These are phyloP conservation scores for Crassisporium funariophilum DNA, from an alignment of 768 basidiomycete genomes.

Conservation along the genomic window DNA sequence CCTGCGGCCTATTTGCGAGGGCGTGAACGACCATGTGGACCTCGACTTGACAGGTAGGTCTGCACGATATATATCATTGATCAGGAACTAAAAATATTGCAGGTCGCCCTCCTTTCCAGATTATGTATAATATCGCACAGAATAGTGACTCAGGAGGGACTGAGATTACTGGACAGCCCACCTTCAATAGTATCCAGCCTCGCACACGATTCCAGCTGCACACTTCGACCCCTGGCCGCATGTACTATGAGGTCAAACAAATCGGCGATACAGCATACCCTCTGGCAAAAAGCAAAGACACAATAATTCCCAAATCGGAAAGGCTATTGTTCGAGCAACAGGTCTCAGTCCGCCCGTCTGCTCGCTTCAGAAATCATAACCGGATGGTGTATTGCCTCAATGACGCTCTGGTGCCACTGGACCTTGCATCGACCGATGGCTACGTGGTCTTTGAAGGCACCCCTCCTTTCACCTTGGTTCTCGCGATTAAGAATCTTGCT, in stretches of 20 bases:
- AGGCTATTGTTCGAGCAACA: constrained; percentile 84
- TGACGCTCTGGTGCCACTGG: constrained; percentile 61
- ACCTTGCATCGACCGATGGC: constrained; percentile 56
- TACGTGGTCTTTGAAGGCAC: constrained; percentile 75
- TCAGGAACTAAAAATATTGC: background rate
- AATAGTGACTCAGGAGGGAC: constrained; percentile 69
- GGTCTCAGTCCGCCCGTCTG: constrained; percentile 79
- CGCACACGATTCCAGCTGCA: constrained; percentile 81
- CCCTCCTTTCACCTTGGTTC: constrained; percentile 79
- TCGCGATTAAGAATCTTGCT: constrained; percentile 78
- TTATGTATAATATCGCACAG: constrained; percentile 84
- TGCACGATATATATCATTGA: background rate
- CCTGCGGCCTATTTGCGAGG: constrained; percentile 80
- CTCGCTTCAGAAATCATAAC: constrained; percentile 68
- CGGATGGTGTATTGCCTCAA: constrained; percentile 76
- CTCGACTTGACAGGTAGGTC: constrained; percentile 73
- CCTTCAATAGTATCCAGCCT: constrained; percentile 83
- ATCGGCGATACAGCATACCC: constrained; percentile 87
- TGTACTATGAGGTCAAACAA: constrained; percentile 90
- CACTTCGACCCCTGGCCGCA: constrained; percentile 73
- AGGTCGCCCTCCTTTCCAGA: constrained; percentile 94
- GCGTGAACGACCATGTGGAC: constrained; percentile 78
- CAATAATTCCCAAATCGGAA: constrained; percentile 66
- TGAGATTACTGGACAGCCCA: constrained; percentile 71
- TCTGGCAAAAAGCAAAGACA: constrained; percentile 62